These are phyloP conservation scores for Leccinum olivaceopallidum DNA, from an alignment of 768 basidiomycete species.

Conservation along the genomic window DNA sequence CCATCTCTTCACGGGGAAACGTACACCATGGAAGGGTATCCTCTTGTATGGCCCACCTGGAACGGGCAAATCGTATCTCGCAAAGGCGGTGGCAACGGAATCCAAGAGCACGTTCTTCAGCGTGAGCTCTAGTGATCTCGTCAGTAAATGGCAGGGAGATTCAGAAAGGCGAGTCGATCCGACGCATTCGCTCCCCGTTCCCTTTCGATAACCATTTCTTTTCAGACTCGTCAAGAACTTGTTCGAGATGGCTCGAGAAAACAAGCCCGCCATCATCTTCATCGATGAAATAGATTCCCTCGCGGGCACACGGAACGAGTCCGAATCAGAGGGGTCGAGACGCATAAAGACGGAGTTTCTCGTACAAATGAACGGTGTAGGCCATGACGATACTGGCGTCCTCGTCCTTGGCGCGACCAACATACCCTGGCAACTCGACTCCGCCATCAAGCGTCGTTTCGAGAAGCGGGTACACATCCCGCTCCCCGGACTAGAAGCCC, in stretches of 20 bases:
- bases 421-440: conserved; percentile 97
- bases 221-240: conserved; percentile 90
- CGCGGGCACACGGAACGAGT: conserved; percentile 91
- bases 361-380: conserved; percentile 99
- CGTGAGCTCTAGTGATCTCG: conserved; percentile 91
- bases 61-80: conserved; percentile 95
- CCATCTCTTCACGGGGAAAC: conserved; percentile 96
- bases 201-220: conserved; percentile 2
- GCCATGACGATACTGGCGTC: conserved; percentile 95
- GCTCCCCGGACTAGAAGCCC: conserved; percentile 89
- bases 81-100: conserved; percentile 98
- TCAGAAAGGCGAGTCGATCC: conserved; percentile 75
- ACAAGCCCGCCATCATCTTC: conserved; percentile 97
- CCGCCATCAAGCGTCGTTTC: conserved; percentile 97
- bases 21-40: conserved; percentile 97
- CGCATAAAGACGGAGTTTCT: conserved; percentile 97
- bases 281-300: conserved; percentile 98
- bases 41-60: conserved; percentile 97
- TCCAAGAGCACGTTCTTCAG: conserved; percentile 99
- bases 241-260: conserved; percentile 94
- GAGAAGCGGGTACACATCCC: conserved; percentile 99
- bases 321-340: conserved; percentile 96
- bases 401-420: conserved; percentile 97
- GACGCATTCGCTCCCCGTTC: background rate
- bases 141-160: conserved; percentile 99